Evolutionary conservation across 2,329 filamentous ascomycete genomes (phyloP).

Genomic region (Epichloe hybrida): DNA sequence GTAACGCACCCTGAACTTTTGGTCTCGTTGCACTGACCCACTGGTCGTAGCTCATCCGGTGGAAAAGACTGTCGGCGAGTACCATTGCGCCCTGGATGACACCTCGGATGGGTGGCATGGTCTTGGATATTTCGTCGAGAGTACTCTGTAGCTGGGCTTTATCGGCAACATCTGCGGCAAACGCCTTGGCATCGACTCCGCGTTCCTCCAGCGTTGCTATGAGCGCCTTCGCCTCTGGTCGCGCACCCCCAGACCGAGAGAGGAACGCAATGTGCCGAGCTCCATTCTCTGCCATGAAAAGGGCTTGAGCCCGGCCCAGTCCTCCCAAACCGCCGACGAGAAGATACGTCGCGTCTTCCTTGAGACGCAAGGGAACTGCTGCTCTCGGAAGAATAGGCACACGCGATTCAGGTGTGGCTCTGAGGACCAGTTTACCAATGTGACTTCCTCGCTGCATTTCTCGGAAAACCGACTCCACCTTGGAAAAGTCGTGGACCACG

Average conservation of each 20-base stretch:
- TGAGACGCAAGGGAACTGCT: background rate
- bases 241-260: background rate
- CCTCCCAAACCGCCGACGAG: background rate
- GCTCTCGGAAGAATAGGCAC: background rate
- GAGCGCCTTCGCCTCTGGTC: background rate
- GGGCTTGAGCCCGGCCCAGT: background rate
- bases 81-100: conserved; percentile 11
- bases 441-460: conserved; percentile 23
- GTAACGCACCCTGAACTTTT: conserved; percentile 27
- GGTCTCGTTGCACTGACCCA: conserved; percentile 19
- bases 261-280: background rate
- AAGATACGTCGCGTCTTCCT: background rate
- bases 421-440: conserved; percentile 23
- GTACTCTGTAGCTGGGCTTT: too few species aligned
- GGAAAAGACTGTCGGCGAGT: conserved; percentile 12
- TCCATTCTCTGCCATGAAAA: background rate
- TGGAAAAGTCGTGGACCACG: conserved; percentile 5
- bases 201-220: background rate
- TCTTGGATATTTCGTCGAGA: background rate
- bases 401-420: conserved; percentile 3
- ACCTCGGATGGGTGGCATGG: conserved; percentile 12
- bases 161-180: background rate
- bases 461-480: conserved; percentile 21
- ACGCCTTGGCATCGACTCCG: background rate
- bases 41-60: conserved; percentile 21